phyloP scores from a whole-genome alignment of 2,329 filamentous ascomycete species.

The Diplocarpon mali region DNA sequence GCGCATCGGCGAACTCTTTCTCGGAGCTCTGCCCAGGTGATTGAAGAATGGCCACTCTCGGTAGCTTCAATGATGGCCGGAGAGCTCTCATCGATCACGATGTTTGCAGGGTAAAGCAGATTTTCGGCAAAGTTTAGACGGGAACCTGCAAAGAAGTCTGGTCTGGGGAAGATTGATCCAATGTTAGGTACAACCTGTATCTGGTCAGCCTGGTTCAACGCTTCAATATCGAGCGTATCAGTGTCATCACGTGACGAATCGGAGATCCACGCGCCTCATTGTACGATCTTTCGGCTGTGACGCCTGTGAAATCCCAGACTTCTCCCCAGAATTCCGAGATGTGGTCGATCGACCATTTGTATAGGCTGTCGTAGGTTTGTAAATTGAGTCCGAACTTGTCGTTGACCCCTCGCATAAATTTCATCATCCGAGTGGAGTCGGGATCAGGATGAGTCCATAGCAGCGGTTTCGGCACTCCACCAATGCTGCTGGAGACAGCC shows the following conservation, averaged over 20 bases:
- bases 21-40: slow-evolving; percentile 72
- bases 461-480: slow-evolving; percentile 8
- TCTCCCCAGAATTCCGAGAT: slow-evolving; percentile 73
- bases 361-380: slow-evolving; percentile 60
- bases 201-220: not conserved
- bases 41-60: slow-evolving; percentile 47
- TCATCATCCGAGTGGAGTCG: slow-evolving; percentile 56
- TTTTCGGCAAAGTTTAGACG: slow-evolving; percentile 93
- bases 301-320: slow-evolving; percentile 71
- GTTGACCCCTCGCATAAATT: slow-evolving; percentile 60
- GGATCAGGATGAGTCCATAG: slow-evolving; percentile 65
- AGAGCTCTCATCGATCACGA: slow-evolving; percentile 43
- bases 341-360: slow-evolving; percentile 74
- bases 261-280: slow-evolving; percentile 37
- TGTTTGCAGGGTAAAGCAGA: slow-evolving; percentile 63
- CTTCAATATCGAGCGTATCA: not conserved
- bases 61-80: slow-evolving; percentile 72
- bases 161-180: slow-evolving; percentile 72
- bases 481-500: slow-evolving; percentile 1
- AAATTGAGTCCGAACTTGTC: slow-evolving; percentile 52
- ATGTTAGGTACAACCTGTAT: slow-evolving; percentile 56
- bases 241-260: slow-evolving; percentile 2
- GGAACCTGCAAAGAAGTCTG: slow-evolving; percentile 71
- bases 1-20: slow-evolving; percentile 67
- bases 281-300: slow-evolving; percentile 56